These are phyloP conservation scores for Ambrosiella cleistominuta DNA, from an alignment of 2,329 filamentous ascomycete genomes.

Conservation along the genomic window DNA sequence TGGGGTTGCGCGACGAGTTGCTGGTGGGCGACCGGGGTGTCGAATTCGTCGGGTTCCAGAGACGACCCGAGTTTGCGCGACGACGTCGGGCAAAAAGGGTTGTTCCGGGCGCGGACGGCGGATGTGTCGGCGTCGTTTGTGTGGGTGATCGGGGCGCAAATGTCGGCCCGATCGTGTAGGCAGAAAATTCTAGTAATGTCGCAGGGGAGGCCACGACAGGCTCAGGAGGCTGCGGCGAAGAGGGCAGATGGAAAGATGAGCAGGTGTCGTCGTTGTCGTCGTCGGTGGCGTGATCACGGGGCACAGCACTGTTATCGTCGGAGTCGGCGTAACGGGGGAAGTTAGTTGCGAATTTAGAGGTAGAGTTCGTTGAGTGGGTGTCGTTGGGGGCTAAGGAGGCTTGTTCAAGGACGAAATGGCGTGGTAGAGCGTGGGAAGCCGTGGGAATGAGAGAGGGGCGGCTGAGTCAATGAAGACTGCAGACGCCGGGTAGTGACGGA, in stretches of 20 bases:
- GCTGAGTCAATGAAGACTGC: constrained; percentile 29
- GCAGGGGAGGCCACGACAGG: not conserved
- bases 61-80: constrained; percentile 30
- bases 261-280: not conserved
- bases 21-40: constrained; percentile 27
- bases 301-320: no score
- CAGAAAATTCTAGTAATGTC: not conserved
- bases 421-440: constrained; percentile 26
- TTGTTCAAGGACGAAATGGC: not conserved
- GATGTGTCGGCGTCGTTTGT: not conserved
- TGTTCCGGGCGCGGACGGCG: not conserved
- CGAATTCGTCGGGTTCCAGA: constrained; percentile 45
- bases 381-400: constrained; percentile 11
- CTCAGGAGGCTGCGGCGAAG: not conserved
- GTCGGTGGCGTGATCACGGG: not conserved
- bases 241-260: not conserved
- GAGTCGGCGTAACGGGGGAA: not conserved
- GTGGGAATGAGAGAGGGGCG: constrained; percentile 28
- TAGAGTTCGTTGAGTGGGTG: constrained; percentile 2
- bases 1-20: constrained; percentile 12
- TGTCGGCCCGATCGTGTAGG: constrained; percentile 8
- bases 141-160: not conserved
- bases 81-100: constrained; percentile 18
- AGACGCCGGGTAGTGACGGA: constrained; percentile 12
- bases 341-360: constrained; percentile 4